Evolutionary conservation across 2,329 filamentous ascomycete species (phyloP), one percentile per base, ranked within the genome.

Genomic region (Bipolaris victoriae): DNA sequence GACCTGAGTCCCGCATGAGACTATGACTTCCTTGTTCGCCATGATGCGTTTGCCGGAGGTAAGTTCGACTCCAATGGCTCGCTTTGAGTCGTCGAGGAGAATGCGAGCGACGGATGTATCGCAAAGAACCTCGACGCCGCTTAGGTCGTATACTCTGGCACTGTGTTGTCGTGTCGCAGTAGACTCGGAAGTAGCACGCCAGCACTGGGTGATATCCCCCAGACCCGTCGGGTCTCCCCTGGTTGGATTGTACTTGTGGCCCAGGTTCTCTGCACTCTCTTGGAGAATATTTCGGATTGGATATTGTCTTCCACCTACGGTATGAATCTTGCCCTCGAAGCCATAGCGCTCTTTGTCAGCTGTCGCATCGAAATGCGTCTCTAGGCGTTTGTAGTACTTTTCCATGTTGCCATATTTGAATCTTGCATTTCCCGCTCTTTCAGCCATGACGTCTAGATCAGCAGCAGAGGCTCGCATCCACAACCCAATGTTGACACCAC

Each of bases 1-100:
- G 44, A 74, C 73, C 50, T 78, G 78, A 16, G 65, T 49, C 24
- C 64, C 62, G 2, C 76, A 78, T 0, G 76, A 77, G 1, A 81
- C 52, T 18, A 82, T 77, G 33, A 81, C 73, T 62, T 81, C 79
- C 39, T 78, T 77, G 64, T 62, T 43, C 7, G 57, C 60, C 22
- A 45, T 45, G n/a, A 45, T 36, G n/a, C 22, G 49, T 9, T 15
- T 11, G 16, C 49, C 49, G 15, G 49, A 45, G 15, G 16, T 36
- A 3, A 65, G 7, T 40, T 65, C 44, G 71, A 78, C 9, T 76
- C 63, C 49, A 78, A 37, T 61, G 4, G 60, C 62, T 26, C 48
- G 49, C 33, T 33, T 62, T 60, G 11, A 35, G 3, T 29, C 49
- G 20, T 67, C 57, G 35, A 68, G 49, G 1, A 66, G n/a, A 16